Conservation (phyloP, 2,329 filamentous ascomycete genomes). For the Didymella glomerata region DNA sequence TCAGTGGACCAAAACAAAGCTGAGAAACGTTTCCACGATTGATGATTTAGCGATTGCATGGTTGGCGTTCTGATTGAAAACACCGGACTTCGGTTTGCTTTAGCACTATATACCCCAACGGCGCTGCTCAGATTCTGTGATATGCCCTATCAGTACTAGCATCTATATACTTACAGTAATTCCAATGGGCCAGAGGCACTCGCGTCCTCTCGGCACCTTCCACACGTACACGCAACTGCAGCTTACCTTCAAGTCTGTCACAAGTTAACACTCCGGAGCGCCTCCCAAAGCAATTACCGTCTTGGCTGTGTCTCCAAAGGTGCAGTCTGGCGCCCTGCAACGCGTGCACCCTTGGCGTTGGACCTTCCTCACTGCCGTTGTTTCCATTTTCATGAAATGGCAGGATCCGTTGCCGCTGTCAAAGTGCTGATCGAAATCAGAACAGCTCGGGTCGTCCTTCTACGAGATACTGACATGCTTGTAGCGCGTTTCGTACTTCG, state of each 20-base stretch:
- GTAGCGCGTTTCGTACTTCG: slow-evolving; percentile 16
- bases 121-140: background rate
- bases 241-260: background rate
- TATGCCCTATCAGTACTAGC: slow-evolving; percentile 2
- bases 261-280: background rate
- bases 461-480: slow-evolving; percentile 3
- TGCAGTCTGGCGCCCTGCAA: slow-evolving; percentile 1
- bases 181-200: slow-evolving; percentile 5
- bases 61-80: slow-evolving; percentile 13
- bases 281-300: background rate
- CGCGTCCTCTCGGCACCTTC: background rate
- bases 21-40: slow-evolving; percentile 16
- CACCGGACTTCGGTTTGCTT: slow-evolving; percentile 8
- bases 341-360: slow-evolving; percentile 12
- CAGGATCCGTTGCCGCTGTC: background rate
- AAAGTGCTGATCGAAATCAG: slow-evolving; percentile 6
- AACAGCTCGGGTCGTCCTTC: background rate
- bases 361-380: slow-evolving; percentile 10
- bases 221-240: background rate
- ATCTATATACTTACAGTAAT: slow-evolving; percentile 14
- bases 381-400: slow-evolving; percentile 12
- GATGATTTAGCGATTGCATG: slow-evolving; percentile 24
- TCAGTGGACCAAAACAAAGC: slow-evolving; percentile 11
- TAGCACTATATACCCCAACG: slow-evolving; percentile 21
- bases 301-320: slow-evolving; percentile 1